Evolutionary conservation across 148 eudicot species (phyloP), one percentile per base, ranked within the genome.

Genomic region (Cornus suecica): DNA sequence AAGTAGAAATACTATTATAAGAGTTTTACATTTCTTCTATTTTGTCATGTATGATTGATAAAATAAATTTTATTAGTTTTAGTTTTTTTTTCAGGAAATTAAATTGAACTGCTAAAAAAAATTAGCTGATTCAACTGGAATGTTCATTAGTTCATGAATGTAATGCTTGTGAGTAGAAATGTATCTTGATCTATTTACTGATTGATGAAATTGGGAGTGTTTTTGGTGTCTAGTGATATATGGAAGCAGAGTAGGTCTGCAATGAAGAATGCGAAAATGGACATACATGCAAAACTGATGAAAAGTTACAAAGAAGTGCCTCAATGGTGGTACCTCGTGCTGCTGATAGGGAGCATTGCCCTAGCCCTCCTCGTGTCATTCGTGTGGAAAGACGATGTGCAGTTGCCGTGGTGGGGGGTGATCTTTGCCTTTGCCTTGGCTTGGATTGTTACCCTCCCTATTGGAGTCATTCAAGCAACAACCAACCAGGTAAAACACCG

Each of bases 391-490:
- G 91, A 93, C 25, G 94, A 93, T 34, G 88, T 96, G 84, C 99
- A 96, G 87, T 86, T 96, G 62, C 99, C 93, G 0, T 96, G 99
- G 99, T 96, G 99, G 99, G 98, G 91, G 23, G 56, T 96, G 90
- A 88, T 96, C 71, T 91, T 96, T 34, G 99, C 97, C 18, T 93
- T 93, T 82, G 92, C 77, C 37, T 81, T 96, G 80, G 99, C 99
- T 66, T 93, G 84, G 81, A 69, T 90, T 70, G 97, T 96, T 58
- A 96, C 99, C 52, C 98, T 96, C 64, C 99, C 99, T 25, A 93
- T 96, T n/a, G 99, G 99, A 26, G 91, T 96, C 82, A 93, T 96
- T 83, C 99, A 96, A 88, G 99, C 99, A 16, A 96, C 99, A 56
- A 96, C 99, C 16, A 96, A 96, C 80, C 99, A 95, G 93, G 99